Conservation (phyloP, 176 grass and related monocot genomes). For the Oryza officinalis region DNA sequence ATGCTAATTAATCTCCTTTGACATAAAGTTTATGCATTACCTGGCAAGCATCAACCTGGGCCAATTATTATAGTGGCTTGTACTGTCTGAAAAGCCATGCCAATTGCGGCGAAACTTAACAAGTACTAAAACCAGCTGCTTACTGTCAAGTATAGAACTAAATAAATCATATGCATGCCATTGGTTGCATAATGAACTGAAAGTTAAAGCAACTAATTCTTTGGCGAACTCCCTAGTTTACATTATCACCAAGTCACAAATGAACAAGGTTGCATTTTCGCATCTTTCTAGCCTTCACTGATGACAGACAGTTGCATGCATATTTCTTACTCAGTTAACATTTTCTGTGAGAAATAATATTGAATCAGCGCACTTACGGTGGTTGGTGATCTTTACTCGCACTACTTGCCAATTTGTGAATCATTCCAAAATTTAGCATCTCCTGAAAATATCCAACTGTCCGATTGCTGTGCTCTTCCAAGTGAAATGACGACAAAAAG, state of each 20-base stretch:
- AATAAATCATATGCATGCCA: neutral
- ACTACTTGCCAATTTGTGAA: neutral
- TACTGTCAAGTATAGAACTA: neutral
- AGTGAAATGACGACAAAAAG: neutral
- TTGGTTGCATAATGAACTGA: neutral
- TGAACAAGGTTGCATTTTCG: neutral
- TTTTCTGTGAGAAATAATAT: neutral
- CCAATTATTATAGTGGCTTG: slow-evolving; percentile 27
- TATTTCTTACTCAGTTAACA: neutral
- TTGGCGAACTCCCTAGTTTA: neutral
- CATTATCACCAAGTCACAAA: neutral
- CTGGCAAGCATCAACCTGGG: slow-evolving; percentile 46
- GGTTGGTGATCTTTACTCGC: neutral
- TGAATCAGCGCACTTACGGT: neutral
- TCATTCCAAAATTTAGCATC: neutral
- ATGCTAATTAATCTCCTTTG: slow-evolving; percentile 14
- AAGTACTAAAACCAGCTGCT: neutral
- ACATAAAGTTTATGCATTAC: slow-evolving; percentile 30
- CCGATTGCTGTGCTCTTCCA: neutral
- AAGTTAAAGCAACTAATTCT: neutral
- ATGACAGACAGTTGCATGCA: neutral
- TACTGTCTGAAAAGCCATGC: slow-evolving; percentile 33
- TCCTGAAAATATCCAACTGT: neutral
- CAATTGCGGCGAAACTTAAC: slow-evolving; percentile 31
- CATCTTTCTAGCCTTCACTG: neutral